These are phyloP conservation scores for Lycium ferocissimum DNA, from an alignment of 257 asterid species.

Conservation along the genomic window DNA sequence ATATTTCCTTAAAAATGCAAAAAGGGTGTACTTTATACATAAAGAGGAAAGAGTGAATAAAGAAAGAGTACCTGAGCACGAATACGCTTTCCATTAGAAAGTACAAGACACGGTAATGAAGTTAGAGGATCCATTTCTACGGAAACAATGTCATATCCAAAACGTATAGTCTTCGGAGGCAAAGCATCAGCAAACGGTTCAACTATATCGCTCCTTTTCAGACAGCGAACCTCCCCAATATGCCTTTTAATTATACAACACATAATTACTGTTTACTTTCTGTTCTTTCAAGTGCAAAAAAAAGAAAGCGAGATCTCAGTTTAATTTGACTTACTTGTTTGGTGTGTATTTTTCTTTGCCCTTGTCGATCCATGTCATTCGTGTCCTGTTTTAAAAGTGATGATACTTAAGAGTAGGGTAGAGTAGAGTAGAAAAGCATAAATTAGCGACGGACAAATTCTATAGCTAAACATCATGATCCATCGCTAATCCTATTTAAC, in stretches of 20 bases:
- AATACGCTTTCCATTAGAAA: constrained; percentile 35
- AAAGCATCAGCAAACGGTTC: constrained; percentile 46
- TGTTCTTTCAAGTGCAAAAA: background rate
- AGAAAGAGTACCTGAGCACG: constrained; percentile 40
- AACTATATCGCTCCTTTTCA: constrained; percentile 47
- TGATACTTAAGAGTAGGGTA: background rate
- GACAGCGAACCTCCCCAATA: constrained; percentile 46
- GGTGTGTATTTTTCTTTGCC: constrained; percentile 32
- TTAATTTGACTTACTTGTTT: constrained; percentile 39
- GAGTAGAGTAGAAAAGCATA: too few relatives aligned
- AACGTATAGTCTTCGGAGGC: constrained; percentile 41
- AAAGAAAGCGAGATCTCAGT: background rate
- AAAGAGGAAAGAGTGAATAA: background rate
- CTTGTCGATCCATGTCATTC: constrained; percentile 36
- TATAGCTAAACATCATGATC: too few relatives aligned
- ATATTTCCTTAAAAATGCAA: background rate
- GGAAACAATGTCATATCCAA: constrained; percentile 36
- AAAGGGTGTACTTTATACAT: background rate
- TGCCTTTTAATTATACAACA: background rate
- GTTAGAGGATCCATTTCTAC: constrained; percentile 38
- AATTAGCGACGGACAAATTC: too few relatives aligned
- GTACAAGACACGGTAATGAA: constrained; percentile 39
- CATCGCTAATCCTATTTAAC: too few relatives aligned
- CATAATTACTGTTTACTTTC: background rate
- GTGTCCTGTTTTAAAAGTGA: constrained; percentile 29